phyloP scores from a whole-genome alignment of 23 red algal species.

The Gracilaria caudata region DNA sequence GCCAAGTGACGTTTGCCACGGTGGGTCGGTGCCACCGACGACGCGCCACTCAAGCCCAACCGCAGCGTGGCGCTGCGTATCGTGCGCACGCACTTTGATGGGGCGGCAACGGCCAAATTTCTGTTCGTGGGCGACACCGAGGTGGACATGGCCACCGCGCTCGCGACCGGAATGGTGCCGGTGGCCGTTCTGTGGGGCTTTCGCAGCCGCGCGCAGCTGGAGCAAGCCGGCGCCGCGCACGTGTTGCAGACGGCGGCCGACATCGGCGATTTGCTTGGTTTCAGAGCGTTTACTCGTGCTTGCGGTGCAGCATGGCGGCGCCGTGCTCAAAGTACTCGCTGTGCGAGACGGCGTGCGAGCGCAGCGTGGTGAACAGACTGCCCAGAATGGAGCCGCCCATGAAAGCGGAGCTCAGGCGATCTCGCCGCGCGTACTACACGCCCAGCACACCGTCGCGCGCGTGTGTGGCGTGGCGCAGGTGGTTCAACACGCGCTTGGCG shows the following conservation, averaged over 20 bases:
- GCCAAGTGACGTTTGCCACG: slow-evolving; percentile 5
- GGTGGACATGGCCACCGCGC: slow-evolving; percentile 52
- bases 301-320: slow-evolving; percentile 25
- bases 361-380: slow-evolving; percentile 78
- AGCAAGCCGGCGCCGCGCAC: neutral
- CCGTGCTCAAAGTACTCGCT: slow-evolving; percentile 81
- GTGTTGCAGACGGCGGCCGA: slow-evolving; percentile 24
- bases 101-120: neutral
- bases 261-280: too few species aligned
- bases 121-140: slow-evolving; percentile 69
- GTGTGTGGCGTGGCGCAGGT: slow-evolving; percentile 37
- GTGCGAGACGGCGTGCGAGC: slow-evolving; percentile 69
- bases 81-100: slow-evolving; percentile 5
- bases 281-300: too few species aligned
- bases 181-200: slow-evolving; percentile 64
- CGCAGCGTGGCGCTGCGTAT: slow-evolving; percentile 24
- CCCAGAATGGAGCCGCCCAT: slow-evolving; percentile 82
- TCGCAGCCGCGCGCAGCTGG: slow-evolving; percentile 15
- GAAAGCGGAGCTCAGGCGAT: slow-evolving; percentile 71
- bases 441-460: slow-evolving; percentile 57
- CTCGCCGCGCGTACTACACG: slow-evolving; percentile 72
- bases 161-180: slow-evolving; percentile 35
- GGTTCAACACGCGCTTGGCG: slow-evolving; percentile 52
- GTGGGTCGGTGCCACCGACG: slow-evolving; percentile 39
- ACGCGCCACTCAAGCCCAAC: slow-evolving; percentile 59